Base-by-base conservation (phyloP, 2,329 filamentous ascomycete genomes). In the Monilinia fructicola region DNA sequence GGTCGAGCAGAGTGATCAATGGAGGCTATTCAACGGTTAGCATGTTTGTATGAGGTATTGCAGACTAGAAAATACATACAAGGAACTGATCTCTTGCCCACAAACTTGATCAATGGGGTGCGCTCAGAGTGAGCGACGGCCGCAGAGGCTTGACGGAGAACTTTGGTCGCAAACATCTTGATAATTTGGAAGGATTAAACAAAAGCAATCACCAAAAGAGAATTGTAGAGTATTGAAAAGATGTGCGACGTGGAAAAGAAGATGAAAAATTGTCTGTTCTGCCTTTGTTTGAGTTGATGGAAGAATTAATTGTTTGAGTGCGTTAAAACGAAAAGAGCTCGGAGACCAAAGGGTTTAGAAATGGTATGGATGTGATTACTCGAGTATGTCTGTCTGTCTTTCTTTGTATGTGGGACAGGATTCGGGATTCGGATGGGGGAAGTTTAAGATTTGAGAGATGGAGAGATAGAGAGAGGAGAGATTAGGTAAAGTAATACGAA, bases 1-100 rank as follows among this genome's bases (percentile, higher is more conserved):
- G 79, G 78, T 69, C 83, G 80, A 61, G 85, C 84, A 63, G 83
- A 81, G 79, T 87, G 85, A 77, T 87, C 85, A 70, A 86, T 73
- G 42, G 76, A 75, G 71, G 82, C 85, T 86, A 77, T 40, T 31
- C 9, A 28, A 35, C 54, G 56, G 67, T 74, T 70, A 74, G 53
- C 38, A 28, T 11, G 1, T 9, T 26, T 31, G 9, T 10, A 16
- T n/a, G 38, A 42, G 18, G 12, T 1, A n/a, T 18, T 50, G 18
- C n/a, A 44, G n/a, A 55, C 23, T 10, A 6, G 16, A 53, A 21
- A 31, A 35, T 50, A 67, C 78, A 67, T 77, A 79, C 78, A 58
- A 62, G 78, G 78, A 64, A 76, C 74, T 46, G 76, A 71, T 28
- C 79, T 74, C 71, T 78, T 79, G 67, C 78, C 78, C 61, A 80